Evolutionary conservation across 306 rosid genomes (phyloP), one percentile per base, ranked within the genome.

Genomic region (Prunus davidiana): DNA sequence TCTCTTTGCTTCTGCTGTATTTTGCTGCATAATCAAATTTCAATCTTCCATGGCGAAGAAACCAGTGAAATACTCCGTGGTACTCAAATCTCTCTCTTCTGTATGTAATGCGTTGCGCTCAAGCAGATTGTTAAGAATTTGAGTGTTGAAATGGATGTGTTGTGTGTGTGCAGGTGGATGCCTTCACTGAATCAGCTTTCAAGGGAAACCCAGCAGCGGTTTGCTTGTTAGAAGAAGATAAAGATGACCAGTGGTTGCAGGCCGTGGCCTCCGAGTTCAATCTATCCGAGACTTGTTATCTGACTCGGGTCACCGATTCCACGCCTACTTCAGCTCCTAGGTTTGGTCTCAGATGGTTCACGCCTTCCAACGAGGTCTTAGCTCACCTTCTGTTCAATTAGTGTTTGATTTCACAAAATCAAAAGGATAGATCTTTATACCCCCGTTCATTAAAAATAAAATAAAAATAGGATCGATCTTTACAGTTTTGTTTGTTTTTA

Each of bases 141-240:
- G 25, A 56, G 13, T n/a, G 62, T 4, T 20, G 62, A 10, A 56
- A 20, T 56, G 62, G 13, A 9, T 56, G 62, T 9, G 25, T 56
- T 52, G 10, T 24, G 5, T 56, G 62, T 52, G 5, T 56, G 25
- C 82, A 92, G 93, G 89, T 92, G 15, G 93, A 92, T 60, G 96
- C 88, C 6, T 92, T 90, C 84, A 74, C 92, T 13, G 96, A 84
- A 28, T 81, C 87, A 6, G 76, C 96, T 2, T 92, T 92, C 84
- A 86, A 86, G 70, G 97, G 97, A 9, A 90, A 92, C 72, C 92
- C 96, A 1, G 96, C 96, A 0, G 96, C 89, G 8, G 89, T 92
- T 71, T 92, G 96, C 71, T 43, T 90, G 3, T 80, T 90, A 4
- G 93, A 87, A 74, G 87, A 92, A 64, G 87, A 87, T 70, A 82